Percentiles rank a stretch among this genome's conserved stretches.
phyloP scores from a whole-genome alignment of 768 basidiomycete species.

The Symmetrospora coprosmae region DNA sequence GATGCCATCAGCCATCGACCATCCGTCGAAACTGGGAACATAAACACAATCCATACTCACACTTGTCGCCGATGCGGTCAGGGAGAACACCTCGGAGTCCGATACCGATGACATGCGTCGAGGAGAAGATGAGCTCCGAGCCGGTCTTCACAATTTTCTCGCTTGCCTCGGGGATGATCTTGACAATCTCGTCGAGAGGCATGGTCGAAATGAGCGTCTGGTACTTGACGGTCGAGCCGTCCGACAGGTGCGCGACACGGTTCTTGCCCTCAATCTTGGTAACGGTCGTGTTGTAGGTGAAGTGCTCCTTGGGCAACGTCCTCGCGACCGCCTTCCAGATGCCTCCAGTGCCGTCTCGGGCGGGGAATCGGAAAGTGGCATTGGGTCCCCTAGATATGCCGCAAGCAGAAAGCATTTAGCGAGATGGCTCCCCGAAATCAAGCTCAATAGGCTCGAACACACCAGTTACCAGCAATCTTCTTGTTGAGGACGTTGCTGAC shows the following conservation, averaged over 20 bases:
- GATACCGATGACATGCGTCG: slow-evolving; percentile 39
- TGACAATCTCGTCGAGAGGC: slow-evolving; percentile 35
- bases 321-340: slow-evolving; percentile 40
- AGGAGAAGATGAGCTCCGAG: slow-evolving; percentile 36
- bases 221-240: slow-evolving; percentile 36
- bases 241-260: slow-evolving; percentile 34
- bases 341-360: slow-evolving; percentile 38
- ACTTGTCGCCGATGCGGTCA: slow-evolving; percentile 38
- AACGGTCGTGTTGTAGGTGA: slow-evolving; percentile 33
- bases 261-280: slow-evolving; percentile 32
- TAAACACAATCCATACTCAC: slow-evolving; percentile 24
- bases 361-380: slow-evolving; percentile 40
- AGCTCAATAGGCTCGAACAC: slow-evolving; percentile 2
- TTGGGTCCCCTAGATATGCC: slow-evolving; percentile 34
- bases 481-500: slow-evolving; percentile 38
- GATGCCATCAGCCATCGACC: neutral
- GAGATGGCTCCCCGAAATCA: neutral
- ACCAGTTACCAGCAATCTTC: slow-evolving; percentile 39
- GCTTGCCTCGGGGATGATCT: slow-evolving; percentile 33
- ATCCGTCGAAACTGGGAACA: too few relatives aligned
- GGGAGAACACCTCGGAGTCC: slow-evolving; percentile 38
- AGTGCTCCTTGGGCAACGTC: slow-evolving; percentile 34
- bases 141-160: slow-evolving; percentile 24
- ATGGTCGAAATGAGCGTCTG: slow-evolving; percentile 36
- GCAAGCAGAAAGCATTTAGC: neutral